Evolutionary conservation across 805 yeast species (phyloP).

Genomic region (Metschnikowia bowlesiae): DNA sequence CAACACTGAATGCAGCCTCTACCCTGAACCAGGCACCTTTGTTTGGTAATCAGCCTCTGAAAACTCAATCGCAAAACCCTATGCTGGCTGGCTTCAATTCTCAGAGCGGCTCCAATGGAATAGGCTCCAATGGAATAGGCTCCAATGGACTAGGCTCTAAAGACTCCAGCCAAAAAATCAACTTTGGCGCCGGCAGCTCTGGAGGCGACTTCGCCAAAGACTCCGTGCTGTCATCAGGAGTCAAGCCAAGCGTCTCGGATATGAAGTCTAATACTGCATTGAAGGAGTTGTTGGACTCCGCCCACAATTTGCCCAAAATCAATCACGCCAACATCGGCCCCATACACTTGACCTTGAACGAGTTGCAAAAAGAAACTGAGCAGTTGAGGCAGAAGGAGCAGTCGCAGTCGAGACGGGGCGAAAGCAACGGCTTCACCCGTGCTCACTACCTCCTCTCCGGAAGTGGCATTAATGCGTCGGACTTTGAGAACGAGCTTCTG

Average conservation of each 20-base stretch:
- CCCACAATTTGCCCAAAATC: conserved; percentile 65
- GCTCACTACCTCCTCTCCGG: conserved; percentile 89
- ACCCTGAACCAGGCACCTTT: no score
- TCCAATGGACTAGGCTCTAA: neutral
- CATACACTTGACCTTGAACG: conserved; percentile 73
- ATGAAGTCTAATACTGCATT: conserved; percentile 26
- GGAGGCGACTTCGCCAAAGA: neutral
- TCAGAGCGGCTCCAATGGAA: no score
- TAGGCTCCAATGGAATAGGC: neutral
- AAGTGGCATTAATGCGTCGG: conserved; percentile 83
- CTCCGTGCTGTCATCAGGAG: neutral
- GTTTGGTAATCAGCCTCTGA: no score
- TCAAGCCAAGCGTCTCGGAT: neutral
- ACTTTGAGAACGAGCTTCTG: conserved; percentile 60
- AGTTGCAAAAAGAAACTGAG: conserved; percentile 65
- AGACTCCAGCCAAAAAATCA: no score
- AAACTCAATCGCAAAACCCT: no score
- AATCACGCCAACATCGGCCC: conserved; percentile 66
- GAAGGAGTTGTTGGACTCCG: conserved; percentile 72
- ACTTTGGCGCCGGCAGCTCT: no score
- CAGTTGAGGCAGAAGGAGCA: conserved; percentile 44
- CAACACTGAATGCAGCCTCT: neutral
- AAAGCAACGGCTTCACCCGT: conserved; percentile 44
- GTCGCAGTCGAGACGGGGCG: conserved; percentile 42
- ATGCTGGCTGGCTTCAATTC: no score